Evolutionary conservation across 1,139 yeast species (phyloP), one percentile per base, ranked within the genome.

Genomic region (Geotrichum phurueaensis): DNA sequence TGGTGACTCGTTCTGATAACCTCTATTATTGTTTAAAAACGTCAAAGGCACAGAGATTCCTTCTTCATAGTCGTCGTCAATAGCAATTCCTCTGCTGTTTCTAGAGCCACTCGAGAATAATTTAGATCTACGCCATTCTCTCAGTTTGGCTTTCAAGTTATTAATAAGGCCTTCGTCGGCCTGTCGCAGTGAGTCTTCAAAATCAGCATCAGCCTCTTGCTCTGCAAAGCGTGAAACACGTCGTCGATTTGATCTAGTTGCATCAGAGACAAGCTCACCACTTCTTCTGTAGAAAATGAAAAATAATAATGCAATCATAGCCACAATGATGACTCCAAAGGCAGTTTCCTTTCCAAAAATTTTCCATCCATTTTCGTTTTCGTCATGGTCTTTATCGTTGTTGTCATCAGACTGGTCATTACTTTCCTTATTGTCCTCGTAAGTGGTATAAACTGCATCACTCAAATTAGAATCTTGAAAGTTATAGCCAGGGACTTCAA

Each of bases 271-370:
- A 22, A 58, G 53, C 39, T 39, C 56, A 10, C 69, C 66, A 31
- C 64, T 58, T n/a, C 71, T 58, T 69, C 67, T 67, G 49, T 66
- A 56, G 23, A 73, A 67, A 61, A 68, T 65, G 1, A 68, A 66
- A 5, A 66, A 64, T 2, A 67, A 64, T 0, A 65, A 70, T 1
- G 69, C 63, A 1, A 69, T 63, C 1, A 75, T 54, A 18, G 73
- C 63, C 23, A 73, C 71, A 1, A 76, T 67, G 1, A 72, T 65
- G 25, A 76, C 67, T 0, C 78, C 79, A 6, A 69, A 66, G 9
- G 67, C 66, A 7, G 79, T 78, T 0, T 79, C 78, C 54, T 70
- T 67, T 64, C 69, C 71, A 62, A 76, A 76, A 0, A 78, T 77
- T 51, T 64, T 65, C 67, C 71, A 68, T 31, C 70, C 69, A 4